A percentile compares a stretch with the other conserved stretches of the same genome.
Evolutionary conservation across 1,284 basidiomycete species (phyloP).

Genomic region (Serendipita sp.): DNA sequence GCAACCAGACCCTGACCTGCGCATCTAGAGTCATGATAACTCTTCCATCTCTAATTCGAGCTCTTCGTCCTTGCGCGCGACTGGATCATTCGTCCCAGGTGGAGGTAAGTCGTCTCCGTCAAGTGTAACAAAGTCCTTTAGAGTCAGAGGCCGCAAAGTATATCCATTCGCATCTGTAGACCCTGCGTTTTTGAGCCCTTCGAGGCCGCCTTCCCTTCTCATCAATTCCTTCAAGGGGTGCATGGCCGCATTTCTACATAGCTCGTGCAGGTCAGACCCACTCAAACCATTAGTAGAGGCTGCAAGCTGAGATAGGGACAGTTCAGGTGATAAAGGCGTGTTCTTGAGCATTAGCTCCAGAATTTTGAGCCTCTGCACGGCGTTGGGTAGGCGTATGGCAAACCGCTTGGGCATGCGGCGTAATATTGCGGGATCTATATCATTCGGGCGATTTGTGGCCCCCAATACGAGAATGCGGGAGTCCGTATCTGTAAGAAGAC

Average conservation of each 20-base stretch:
- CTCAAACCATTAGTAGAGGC: conserved; percentile 64
- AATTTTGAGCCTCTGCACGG: conserved; percentile 76
- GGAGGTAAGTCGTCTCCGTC: conserved; percentile 2
- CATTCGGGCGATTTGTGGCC: conserved; percentile 88
- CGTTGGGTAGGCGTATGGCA: conserved; percentile 70
- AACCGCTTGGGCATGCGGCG: conserved; percentile 98
- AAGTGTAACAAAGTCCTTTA: neutral
- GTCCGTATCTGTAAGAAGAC: conserved; percentile 52
- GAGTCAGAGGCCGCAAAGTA: neutral
- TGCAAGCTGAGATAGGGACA: conserved; percentile 59
- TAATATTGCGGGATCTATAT: conserved; percentile 91
- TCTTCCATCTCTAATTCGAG: no score
- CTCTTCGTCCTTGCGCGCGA: neutral
- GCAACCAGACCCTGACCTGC: no score
- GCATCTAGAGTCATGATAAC: no score
- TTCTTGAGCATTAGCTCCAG: conserved; percentile 77
- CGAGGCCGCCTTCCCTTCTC: conserved; percentile 35
- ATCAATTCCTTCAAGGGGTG: conserved; percentile 80
- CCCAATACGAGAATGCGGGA: conserved; percentile 82
- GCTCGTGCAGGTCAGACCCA: conserved; percentile 85
- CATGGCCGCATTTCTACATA: conserved; percentile 91
- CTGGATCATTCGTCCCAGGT: neutral
- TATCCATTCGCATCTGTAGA: conserved; percentile 22
- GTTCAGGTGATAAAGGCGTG: conserved; percentile 50
- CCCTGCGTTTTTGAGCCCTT: conserved; percentile 18